Conservation (phyloP, 768 basidiomycete genomes). For the Rhizopogon vulgaris region DNA sequence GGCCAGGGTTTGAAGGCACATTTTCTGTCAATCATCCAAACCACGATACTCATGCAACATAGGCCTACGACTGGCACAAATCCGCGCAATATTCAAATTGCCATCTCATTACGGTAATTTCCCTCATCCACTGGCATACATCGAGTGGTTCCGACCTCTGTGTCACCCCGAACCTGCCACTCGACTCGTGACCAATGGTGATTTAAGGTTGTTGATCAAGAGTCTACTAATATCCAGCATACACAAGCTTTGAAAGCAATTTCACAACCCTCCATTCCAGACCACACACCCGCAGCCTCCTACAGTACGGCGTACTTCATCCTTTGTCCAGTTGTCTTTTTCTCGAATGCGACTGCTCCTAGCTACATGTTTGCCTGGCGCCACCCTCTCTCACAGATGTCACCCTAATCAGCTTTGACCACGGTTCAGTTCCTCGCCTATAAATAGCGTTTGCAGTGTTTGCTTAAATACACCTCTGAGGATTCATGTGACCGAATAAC, state of each 20-base stretch:
- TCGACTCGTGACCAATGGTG: not conserved
- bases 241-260: too few species aligned
- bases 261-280: too few species aligned
- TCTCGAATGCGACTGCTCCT: too few species aligned
- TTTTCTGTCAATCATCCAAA: not conserved
- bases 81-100: conserved; percentile 21
- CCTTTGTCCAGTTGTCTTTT: too few species aligned
- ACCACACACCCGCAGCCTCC: too few species aligned
- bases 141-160: conserved; percentile 21
- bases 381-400: too few species aligned
- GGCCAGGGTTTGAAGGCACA: not conserved
- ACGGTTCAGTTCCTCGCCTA: not conserved
- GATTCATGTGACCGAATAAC: not conserved
- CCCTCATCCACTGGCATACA: conserved; percentile 16
- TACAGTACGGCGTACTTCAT: too few species aligned
- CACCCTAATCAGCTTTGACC: not conserved
- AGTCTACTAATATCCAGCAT: too few species aligned
- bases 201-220: too few species aligned
- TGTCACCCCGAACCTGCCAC: not conserved
- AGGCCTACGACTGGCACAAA: conserved; percentile 20
- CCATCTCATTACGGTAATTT: conserved; percentile 7
- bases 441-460: not conserved
- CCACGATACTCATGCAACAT: not conserved
- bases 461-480: not conserved
- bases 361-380: too few species aligned